These are phyloP conservation scores for Mycosphaerella sp. DNA, from an alignment of 2,329 filamentous ascomycete genomes.

Conservation along the genomic window DNA sequence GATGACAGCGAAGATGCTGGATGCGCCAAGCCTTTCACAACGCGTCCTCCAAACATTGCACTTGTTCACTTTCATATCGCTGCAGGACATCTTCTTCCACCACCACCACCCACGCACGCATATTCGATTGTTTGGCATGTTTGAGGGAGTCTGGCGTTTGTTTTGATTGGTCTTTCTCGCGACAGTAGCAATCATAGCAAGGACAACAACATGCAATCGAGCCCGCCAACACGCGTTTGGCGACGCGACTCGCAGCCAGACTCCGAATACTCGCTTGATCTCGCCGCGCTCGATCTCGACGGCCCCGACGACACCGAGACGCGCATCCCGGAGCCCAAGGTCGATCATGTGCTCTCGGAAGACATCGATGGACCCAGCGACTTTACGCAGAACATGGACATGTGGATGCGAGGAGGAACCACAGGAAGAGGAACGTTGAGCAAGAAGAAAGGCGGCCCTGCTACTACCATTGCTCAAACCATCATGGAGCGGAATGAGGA, in stretches of 20 bases:
- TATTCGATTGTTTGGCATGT: neutral
- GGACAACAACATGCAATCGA: slow-evolving; percentile 26
- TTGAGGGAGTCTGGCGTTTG: neutral
- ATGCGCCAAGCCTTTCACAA: too few relatives aligned
- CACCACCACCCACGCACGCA: neutral
- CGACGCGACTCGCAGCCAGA: slow-evolving; percentile 21
- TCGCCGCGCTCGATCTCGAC: slow-evolving; percentile 29
- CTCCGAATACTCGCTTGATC: slow-evolving; percentile 32
- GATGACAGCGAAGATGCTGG: neutral
- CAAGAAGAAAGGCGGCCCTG: neutral
- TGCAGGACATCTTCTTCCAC: neutral
- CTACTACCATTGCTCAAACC: neutral
- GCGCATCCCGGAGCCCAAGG: slow-evolving; percentile 22
- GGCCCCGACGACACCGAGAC: slow-evolving; percentile 21
- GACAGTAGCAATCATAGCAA: neutral
- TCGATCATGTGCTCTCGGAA: slow-evolving; percentile 30
- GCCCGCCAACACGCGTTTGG: slow-evolving; percentile 27
- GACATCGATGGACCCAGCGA: slow-evolving; percentile 36
- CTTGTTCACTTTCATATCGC: neutral
- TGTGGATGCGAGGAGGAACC: slow-evolving; percentile 23
- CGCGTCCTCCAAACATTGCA: neutral
- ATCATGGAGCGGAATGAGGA: slow-evolving; percentile 7
- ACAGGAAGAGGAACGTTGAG: slow-evolving; percentile 1
- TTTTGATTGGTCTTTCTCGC: neutral
- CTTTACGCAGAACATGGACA: slow-evolving; percentile 34